Evolutionary conservation across 352 stramenopile species (phyloP), one percentile per base, ranked within the genome.

Genomic region (Globisporangium camurandrum): DNA sequence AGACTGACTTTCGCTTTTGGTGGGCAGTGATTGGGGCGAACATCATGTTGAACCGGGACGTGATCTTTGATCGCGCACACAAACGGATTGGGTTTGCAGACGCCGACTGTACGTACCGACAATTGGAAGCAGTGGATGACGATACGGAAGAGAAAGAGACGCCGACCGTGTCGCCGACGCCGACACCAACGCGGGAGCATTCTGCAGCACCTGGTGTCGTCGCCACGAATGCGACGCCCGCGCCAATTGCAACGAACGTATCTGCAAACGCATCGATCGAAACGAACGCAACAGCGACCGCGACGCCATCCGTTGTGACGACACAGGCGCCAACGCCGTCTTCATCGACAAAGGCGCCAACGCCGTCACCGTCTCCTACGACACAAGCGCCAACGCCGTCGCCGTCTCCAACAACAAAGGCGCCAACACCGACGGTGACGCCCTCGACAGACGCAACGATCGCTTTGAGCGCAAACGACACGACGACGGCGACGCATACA

Each of bases 41-140:
- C 60, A 69, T 93, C 38, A 92, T 93, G 83, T 76, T 75, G 64
- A 64, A 84, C 40, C 75, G 78, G 24, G 80, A 93, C 37, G 72
- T 93, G 24, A 83, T 93, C 22, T 93, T 93, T 56, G 83, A 93
- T 48, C 55, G 64, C 1, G 69, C 64, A 1, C 77, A 82, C 47
- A 62, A 86, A 31, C 78, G 80, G n/a, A 68, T 93, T 7, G 83
- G 80, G 0, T 93, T 93, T 57, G 82, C 80, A 7, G 65, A 86
- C 31, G 76, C 82, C 2, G 63, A 90, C 43, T 93, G 82, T 31
- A 44, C 51, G 1, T 73, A 61, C 43, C 44, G 30, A 4, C 19
- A 33, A n/a, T 34, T 49, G 46, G 54, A 36, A 60, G 46, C 12
- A 24, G 19, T 39, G 8, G 4, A 24, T 41, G n/a, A 22, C 23